Percentiles rank a stretch among this genome's conserved stretches.
These are phyloP conservation scores for Phanerodontia chrysosporium DNA, from an alignment of 768 basidiomycete genomes.

Conservation along the genomic window DNA sequence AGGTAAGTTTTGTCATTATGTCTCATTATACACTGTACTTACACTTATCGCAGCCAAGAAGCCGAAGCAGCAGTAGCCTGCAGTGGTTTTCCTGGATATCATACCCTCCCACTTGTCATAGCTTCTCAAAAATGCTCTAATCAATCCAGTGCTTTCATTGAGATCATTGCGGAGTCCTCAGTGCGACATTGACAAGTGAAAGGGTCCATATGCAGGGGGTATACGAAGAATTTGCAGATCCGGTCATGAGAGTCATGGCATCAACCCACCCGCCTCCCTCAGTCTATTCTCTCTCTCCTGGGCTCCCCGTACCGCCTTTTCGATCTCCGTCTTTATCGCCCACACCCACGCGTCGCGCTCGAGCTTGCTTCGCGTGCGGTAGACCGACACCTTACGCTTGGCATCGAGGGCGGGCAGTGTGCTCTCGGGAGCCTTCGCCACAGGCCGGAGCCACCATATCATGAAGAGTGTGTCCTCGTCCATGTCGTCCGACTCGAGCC, in stretches of 20 bases:
- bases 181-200: neutral
- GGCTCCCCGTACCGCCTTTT: constrained; percentile 64
- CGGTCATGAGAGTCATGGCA: constrained; percentile 13
- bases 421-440: constrained; percentile 1
- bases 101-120: neutral
- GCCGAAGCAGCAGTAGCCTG: constrained; percentile 62
- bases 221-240: neutral
- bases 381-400: constrained; percentile 59
- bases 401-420: constrained; percentile 48
- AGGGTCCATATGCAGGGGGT: neutral
- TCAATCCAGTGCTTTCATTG: neutral
- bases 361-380: constrained; percentile 74
- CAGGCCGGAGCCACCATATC: constrained; percentile 53
- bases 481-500: constrained; percentile 80
- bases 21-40: constrained; percentile 3
- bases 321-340: constrained; percentile 88
- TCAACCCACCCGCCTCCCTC: constrained; percentile 59
- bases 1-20: constrained; percentile 45
- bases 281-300: constrained; percentile 60
- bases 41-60: constrained; percentile 59
- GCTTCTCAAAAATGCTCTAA: neutral
- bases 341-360: constrained; percentile 96
- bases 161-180: too few relatives aligned
- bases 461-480: constrained; percentile 88
- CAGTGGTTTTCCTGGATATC: neutral